These are phyloP conservation scores for Ustilago cynodontis DNA, from an alignment of 1,284 basidiomycete species.

Conservation along the genomic window DNA sequence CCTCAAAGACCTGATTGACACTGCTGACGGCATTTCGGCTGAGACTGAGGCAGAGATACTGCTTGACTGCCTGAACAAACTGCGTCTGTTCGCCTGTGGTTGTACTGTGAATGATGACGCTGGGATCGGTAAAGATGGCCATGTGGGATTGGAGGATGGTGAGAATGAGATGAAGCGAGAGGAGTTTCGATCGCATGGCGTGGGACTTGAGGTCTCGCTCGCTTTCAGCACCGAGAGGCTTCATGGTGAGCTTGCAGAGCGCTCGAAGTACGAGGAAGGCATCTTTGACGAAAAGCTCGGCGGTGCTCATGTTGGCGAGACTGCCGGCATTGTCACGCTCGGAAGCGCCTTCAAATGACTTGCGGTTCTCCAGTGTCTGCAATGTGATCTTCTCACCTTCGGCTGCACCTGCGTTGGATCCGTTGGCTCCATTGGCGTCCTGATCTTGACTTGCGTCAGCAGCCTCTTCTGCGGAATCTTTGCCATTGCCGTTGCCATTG, in stretches of 20 bases:
- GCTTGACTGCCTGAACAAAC: conserved; percentile 70
- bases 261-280: conserved; percentile 68
- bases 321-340: conserved; percentile 60
- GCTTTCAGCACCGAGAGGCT: conserved; percentile 66
- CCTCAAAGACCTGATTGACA: conserved; percentile 96
- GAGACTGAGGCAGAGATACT: conserved; percentile 82
- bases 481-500: conserved; percentile 15
- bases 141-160: conserved; percentile 66
- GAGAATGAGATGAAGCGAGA: conserved; percentile 67
- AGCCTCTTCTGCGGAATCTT: conserved; percentile 6
- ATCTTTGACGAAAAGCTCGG: conserved; percentile 69
- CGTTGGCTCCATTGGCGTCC: conserved; percentile 9
- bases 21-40: conserved; percentile 96
- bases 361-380: conserved; percentile 61
- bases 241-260: conserved; percentile 70
- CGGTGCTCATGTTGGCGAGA: conserved; percentile 59
- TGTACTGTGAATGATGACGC: conserved; percentile 66
- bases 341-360: conserved; percentile 65
- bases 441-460: conserved; percentile 25
- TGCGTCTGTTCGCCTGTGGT: conserved; percentile 67
- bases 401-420: conserved; percentile 4
- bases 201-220: conserved; percentile 69
- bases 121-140: conserved; percentile 65
- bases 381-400: conserved; percentile 60
- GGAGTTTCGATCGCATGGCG: conserved; percentile 69